Conservation (phyloP, 108 stramenopile species). For the Cyclostephanos tholiformis region DNA sequence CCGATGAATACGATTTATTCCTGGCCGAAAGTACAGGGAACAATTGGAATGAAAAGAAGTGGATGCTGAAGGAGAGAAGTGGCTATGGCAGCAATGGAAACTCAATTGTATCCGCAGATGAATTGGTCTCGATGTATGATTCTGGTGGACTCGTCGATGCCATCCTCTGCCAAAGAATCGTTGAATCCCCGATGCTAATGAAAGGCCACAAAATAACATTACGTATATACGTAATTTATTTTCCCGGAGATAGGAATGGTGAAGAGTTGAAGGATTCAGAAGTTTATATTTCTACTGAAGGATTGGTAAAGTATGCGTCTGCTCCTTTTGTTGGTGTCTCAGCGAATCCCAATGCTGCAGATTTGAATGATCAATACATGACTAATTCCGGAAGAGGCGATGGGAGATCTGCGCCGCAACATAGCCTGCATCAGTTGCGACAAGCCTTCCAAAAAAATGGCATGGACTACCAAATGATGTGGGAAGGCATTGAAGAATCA, state of each 20-base stretch:
- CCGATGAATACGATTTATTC: constrained; percentile 25
- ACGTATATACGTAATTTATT: constrained; percentile 73
- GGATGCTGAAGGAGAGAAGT: constrained; percentile 69
- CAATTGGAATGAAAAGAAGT: constrained; percentile 17
- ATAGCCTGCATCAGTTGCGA: constrained; percentile 52
- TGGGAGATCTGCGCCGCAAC: constrained; percentile 47
- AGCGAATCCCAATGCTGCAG: background rate
- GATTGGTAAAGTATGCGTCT: constrained; percentile 73
- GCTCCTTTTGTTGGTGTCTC: constrained; percentile 12
- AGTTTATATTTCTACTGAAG: constrained; percentile 55
- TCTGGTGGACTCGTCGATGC: constrained; percentile 14
- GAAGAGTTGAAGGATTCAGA: constrained; percentile 13
- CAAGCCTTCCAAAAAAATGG: constrained; percentile 30
- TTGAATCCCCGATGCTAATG: constrained; percentile 61
- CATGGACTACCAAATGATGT: constrained; percentile 24
- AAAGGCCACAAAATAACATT: constrained; percentile 67
- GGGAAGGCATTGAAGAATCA: constrained; percentile 20
- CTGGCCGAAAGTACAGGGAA: constrained; percentile 14
- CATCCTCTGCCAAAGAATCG: constrained; percentile 63
- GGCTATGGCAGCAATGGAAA: constrained; percentile 86
- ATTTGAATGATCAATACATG: constrained; percentile 57
- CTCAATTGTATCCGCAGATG: constrained; percentile 41
- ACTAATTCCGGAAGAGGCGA: constrained; percentile 78
- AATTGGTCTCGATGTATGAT: constrained; percentile 22
- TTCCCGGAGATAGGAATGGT: constrained; percentile 36